Conservation (phyloP, 768 basidiomycete genomes). For the Pleurotus ostreatus region DNA sequence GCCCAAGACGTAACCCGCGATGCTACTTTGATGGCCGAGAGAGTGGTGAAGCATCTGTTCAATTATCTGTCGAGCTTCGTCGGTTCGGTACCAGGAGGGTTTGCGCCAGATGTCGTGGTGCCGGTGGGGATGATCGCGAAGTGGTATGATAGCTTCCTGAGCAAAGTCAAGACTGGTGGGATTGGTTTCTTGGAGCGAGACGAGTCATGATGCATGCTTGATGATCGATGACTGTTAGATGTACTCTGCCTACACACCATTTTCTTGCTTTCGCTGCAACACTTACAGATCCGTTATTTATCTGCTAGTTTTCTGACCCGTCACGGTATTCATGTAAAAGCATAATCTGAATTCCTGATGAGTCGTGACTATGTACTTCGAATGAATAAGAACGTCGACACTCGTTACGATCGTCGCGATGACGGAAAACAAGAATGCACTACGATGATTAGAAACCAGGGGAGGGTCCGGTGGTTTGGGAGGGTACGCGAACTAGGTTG, state of each 20-base stretch:
- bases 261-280: too few species aligned
- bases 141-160: slow-evolving; percentile 69
- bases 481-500: background rate
- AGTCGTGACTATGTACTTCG: background rate
- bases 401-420: background rate
- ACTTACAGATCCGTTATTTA: too few species aligned
- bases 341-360: too few species aligned
- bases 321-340: too few species aligned
- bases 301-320: too few species aligned
- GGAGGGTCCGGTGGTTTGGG: background rate
- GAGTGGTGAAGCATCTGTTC: slow-evolving; percentile 68
- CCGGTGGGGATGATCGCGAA: slow-evolving; percentile 60
- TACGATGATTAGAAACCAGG: background rate
- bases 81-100: slow-evolving; percentile 26
- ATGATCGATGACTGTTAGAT: too few species aligned
- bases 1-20: slow-evolving; percentile 29
- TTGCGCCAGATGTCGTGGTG: slow-evolving; percentile 49
- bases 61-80: slow-evolving; percentile 72
- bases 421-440: background rate
- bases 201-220: slow-evolving; percentile 22
- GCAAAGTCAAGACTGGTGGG: slow-evolving; percentile 57
- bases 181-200: slow-evolving; percentile 57
- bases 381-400: background rate
- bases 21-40: slow-evolving; percentile 58
- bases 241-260: too few species aligned